These are phyloP conservation scores for Entelexis sorbosivorans DNA, from an alignment of 1,139 yeast genomes.

Conservation along the genomic window DNA sequence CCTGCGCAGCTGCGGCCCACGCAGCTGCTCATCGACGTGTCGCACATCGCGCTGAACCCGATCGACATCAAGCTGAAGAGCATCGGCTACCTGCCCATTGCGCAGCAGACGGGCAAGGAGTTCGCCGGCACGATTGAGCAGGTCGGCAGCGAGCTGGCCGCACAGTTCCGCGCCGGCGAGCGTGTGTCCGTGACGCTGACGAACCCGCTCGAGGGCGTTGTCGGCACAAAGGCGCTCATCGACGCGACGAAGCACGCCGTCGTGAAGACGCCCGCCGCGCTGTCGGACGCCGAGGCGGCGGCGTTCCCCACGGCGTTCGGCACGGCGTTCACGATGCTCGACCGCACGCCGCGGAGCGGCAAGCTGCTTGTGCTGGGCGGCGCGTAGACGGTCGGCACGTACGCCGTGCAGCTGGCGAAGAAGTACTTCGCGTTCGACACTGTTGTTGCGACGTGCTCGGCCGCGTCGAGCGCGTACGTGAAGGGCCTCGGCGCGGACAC, in stretches of 20 bases:
- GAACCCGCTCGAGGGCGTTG: constrained; percentile 29
- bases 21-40: constrained; percentile 40
- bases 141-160: constrained; percentile 39
- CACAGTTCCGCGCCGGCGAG: constrained; percentile 46
- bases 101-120: constrained; percentile 42
- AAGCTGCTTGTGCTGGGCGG: constrained; percentile 56
- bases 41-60: constrained; percentile 55
- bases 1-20: constrained; percentile 2
- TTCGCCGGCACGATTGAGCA: constrained; percentile 53
- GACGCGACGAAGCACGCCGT: constrained; percentile 30
- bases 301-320: constrained; percentile 49
- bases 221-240: constrained; percentile 36
- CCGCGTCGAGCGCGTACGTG: constrained; percentile 36
- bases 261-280: constrained; percentile 37
- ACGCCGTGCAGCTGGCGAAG: constrained; percentile 38
- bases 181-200: constrained; percentile 46
- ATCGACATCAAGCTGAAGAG: constrained; percentile 47
- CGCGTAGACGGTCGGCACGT: constrained; percentile 58
- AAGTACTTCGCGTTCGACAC: constrained; percentile 15
- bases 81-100: constrained; percentile 24
- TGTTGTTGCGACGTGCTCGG: constrained; percentile 34
- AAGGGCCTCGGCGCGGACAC: constrained; percentile 44
- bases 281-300: constrained; percentile 47
- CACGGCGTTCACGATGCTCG: constrained; percentile 43
- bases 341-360: constrained; percentile 24